Base-by-base conservation (phyloP, 2,329 filamentous ascomycete genomes). In the Colletotrichum sp. region DNA sequence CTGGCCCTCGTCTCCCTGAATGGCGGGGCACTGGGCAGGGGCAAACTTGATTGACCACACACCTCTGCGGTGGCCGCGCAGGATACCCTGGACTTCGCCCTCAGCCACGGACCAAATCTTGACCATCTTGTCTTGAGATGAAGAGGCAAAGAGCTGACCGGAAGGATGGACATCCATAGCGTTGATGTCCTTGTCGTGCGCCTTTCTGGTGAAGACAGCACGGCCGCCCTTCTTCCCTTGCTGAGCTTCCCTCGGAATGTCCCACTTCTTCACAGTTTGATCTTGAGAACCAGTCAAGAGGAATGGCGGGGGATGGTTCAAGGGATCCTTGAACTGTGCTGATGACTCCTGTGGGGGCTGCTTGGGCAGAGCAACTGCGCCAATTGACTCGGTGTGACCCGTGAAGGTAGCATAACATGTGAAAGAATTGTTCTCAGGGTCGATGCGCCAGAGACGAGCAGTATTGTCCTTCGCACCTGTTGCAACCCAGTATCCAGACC, bases 111-210 rank as follows among this genome's bases (percentile, higher is more conserved):
- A 97, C 94, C 96, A 99, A 75, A 99, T 97, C 86, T 98, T 99
- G 79, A 98, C 96, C 0, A 95, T 98, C 79, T 96, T 95, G 83
- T 99, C 97, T 85, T 99, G 97, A 7, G 96, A 98, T 34, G 97
- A 96, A 2, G 97, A 98, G 5, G 96, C 98, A 82, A 99, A 98
- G 1, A 98, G 86, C n/a, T 93, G 91, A 6, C 91, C 92, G 2
- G 91, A 89, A 27, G 92, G 90, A 78, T 96, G 95, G 13, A 97
- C 90, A 78, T 98, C 95, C 67, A 99, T 91, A 4, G 97, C 96
- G 80, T 99, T 99, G 85, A 99, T 99, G 79, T 99, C 97, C 83
- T 99, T 99, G 82, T 99, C 97, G 85, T 99, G 97, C 1, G 97
- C 97, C 84, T 98, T 98, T 72, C 97, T 92, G 1, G 97, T 98